A percentile compares a stretch with the other conserved stretches of the same genome.
These are phyloP conservation scores for Penicillium sp. DNA, from an alignment of 2,329 filamentous ascomycete species.

Conservation along the genomic window DNA sequence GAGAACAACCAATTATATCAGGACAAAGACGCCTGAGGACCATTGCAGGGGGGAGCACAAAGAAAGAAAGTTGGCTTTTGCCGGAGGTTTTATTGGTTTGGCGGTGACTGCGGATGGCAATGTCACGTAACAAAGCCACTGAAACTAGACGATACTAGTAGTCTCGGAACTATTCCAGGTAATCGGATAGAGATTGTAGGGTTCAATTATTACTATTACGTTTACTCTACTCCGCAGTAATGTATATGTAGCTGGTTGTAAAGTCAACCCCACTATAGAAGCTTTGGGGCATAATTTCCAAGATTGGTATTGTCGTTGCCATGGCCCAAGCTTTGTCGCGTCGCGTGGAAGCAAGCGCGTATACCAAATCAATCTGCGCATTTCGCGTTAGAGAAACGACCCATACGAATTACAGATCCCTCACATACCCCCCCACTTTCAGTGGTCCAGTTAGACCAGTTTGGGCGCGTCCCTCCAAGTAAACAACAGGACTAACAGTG, in stretches of 20 bases:
- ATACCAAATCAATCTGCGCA: not conserved
- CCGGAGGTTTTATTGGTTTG: not conserved
- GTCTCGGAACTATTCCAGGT: not conserved
- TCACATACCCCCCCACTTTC: slow-evolving; percentile 6
- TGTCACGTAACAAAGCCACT: not conserved
- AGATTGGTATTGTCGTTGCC: slow-evolving; percentile 16
- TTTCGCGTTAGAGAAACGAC: slow-evolving; percentile 5
- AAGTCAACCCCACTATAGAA: not conserved
- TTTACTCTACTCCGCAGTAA: not conserved
- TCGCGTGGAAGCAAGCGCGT: slow-evolving; percentile 21
- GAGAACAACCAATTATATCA: slow-evolving; percentile 12
- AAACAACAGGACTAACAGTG: not conserved
- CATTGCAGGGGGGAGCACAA: slow-evolving; percentile 3
- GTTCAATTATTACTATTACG: not conserved
- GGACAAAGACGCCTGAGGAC: slow-evolving; percentile 11
- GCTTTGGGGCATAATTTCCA: slow-evolving; percentile 8
- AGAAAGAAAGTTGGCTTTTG: slow-evolving; percentile 4
- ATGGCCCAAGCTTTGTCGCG: slow-evolving; percentile 19
- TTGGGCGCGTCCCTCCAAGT: slow-evolving; percentile 4
- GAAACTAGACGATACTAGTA: not conserved
- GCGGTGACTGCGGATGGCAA: slow-evolving; percentile 9
- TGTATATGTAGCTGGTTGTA: not conserved
- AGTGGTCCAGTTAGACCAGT: not conserved
- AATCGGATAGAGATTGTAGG: not conserved
- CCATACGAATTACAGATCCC: not conserved